Percentiles rank a stretch among this genome's conserved stretches.
These are phyloP conservation scores for Geosmithia flava DNA, from an alignment of 2,329 filamentous ascomycete species.

Conservation along the genomic window DNA sequence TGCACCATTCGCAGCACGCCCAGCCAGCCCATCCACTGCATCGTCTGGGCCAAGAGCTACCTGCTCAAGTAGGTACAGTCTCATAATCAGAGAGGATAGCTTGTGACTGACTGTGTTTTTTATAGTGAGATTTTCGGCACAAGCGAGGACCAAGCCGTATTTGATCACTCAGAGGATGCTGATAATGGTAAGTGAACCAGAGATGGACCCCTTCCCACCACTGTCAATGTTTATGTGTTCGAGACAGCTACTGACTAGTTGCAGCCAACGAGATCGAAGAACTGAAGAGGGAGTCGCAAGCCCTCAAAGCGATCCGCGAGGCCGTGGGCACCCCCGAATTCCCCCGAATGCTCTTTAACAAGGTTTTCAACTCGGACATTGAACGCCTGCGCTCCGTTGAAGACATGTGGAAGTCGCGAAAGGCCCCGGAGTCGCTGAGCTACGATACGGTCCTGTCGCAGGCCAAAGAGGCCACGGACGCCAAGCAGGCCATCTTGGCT, in stretches of 20 bases:
- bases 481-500: slow-evolving; percentile 40
- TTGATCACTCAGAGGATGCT: slow-evolving; percentile 68
- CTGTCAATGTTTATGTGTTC: background rate
- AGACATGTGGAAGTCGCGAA: slow-evolving; percentile 89
- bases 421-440: slow-evolving; percentile 59
- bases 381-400: slow-evolving; percentile 73
- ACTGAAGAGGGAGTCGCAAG: slow-evolving; percentile 69
- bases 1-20: slow-evolving; percentile 96
- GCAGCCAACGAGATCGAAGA: slow-evolving; percentile 71
- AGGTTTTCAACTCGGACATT: slow-evolving; percentile 83
- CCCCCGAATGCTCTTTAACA: slow-evolving; percentile 72
- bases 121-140: slow-evolving; percentile 71
- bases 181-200: slow-evolving; percentile 57
- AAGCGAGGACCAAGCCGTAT: slow-evolving; percentile 72
- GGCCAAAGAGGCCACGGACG: slow-evolving; percentile 32
- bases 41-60: slow-evolving; percentile 97
- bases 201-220: background rate
- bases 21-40: slow-evolving; percentile 94
- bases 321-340: slow-evolving; percentile 73
- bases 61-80: slow-evolving; percentile 52
- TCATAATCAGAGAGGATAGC: background rate
- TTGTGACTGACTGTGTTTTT: background rate
- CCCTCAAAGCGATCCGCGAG: slow-evolving; percentile 69
- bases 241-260: background rate
- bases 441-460: slow-evolving; percentile 50